These are phyloP conservation scores for Fragaria vesca DNA, from an alignment of 306 rosid genomes.

Conservation along the genomic window DNA sequence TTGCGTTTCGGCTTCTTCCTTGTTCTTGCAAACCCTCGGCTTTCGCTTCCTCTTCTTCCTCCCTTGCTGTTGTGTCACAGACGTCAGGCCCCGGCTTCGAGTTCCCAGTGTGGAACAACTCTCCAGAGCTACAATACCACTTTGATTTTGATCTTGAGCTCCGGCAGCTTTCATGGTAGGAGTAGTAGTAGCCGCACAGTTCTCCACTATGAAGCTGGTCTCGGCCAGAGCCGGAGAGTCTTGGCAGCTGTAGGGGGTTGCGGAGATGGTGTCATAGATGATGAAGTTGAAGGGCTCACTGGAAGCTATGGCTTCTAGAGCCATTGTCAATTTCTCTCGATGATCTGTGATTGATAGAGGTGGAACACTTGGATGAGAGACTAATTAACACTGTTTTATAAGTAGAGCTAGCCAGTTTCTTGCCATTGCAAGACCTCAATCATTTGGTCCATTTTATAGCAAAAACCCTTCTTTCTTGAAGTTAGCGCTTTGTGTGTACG, in stretches of 20 bases:
- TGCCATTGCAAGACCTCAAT: conserved; percentile 10
- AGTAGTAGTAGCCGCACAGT: neutral
- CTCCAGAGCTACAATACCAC: neutral
- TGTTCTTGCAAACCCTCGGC: conserved; percentile 74
- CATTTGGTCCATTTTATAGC: conserved; percentile 31
- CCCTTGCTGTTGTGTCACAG: conserved; percentile 27
- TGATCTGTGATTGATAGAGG: neutral
- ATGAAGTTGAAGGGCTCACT: conserved; percentile 68
- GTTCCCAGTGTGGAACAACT: neutral
- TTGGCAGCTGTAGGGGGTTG: conserved; percentile 49
- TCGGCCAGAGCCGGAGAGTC: conserved; percentile 27
- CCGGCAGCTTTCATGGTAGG: neutral
- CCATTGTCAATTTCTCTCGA: conserved; percentile 36
- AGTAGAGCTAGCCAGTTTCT: neutral
- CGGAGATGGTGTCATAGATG: conserved; percentile 76
- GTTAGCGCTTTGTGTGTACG: neutral
- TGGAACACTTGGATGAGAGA: neutral
- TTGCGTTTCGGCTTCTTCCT: conserved; percentile 88
- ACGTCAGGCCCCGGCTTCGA: conserved; percentile 22
- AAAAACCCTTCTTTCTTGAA: conserved; percentile 18
- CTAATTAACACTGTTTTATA: neutral
- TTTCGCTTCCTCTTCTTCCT: conserved; percentile 76
- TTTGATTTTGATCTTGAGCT: conserved; percentile 6
- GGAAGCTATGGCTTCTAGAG: conserved; percentile 64
- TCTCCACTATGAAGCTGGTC: conserved; percentile 18